phyloP scores from a whole-genome alignment of 495 filamentous ascomycete genomes.

The Hapsidospora chrysogenum region DNA sequence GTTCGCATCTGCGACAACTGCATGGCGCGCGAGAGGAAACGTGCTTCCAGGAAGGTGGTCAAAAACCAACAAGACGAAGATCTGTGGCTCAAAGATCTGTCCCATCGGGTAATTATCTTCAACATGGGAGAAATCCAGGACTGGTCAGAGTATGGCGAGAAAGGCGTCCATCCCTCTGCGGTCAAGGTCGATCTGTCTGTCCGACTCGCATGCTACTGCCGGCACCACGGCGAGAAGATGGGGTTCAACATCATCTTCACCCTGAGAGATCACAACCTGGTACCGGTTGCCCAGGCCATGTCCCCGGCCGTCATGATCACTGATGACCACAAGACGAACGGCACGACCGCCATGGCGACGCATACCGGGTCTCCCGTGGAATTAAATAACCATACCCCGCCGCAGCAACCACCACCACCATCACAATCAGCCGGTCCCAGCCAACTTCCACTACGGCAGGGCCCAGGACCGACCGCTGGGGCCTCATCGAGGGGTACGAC shows the following conservation, averaged over 20 bases:
- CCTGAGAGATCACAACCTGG: constrained; percentile 59
- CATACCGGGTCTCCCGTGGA: too few species aligned
- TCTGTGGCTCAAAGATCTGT: constrained; percentile 60
- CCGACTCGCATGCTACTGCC: constrained; percentile 95
- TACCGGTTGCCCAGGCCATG: constrained; percentile 67
- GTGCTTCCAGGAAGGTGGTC: constrained; percentile 73
- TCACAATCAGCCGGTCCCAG: not conserved
- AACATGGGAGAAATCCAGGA: constrained; percentile 85
- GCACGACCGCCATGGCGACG: too few species aligned
- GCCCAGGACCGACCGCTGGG: not conserved
- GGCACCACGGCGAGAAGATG: constrained; percentile 79
- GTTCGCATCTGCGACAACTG: constrained; percentile 75
- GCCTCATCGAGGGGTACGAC: not conserved
- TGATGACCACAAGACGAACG: constrained; percentile 80
- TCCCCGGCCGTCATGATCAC: constrained; percentile 85
- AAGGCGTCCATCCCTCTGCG: constrained; percentile 31
- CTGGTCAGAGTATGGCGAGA: constrained; percentile 36
- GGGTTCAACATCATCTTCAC: constrained; percentile 94
- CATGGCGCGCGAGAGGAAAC: constrained; percentile 72
- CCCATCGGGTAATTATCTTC: constrained; percentile 74
- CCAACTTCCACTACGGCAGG: not conserved
- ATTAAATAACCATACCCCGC: constrained; percentile 23
- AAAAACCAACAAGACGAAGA: constrained; percentile 72
- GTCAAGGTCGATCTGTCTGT: constrained; percentile 71
- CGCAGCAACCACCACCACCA: not conserved